Evolutionary conservation across 2,329 filamentous ascomycete genomes (phyloP), one percentile per base, ranked within the genome.

Genomic region (Hymenoscyphus albidus): DNA sequence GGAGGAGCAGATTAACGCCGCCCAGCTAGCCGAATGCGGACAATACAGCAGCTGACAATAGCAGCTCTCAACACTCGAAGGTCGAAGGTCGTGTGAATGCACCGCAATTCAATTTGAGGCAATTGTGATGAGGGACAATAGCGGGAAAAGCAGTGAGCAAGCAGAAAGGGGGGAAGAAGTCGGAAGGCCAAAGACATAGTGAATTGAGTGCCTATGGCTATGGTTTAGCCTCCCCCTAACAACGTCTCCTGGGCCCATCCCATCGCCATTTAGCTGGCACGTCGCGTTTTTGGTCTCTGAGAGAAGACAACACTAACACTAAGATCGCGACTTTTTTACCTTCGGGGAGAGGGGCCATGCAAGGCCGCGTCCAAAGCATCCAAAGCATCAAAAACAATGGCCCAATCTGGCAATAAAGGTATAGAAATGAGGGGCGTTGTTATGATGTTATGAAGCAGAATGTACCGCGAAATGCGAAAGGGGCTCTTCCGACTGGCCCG

Each of bases 371-470:
- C 71, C 71, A 35, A 35, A 35, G 9, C 35, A 35, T 35, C 35
- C 5, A 35, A 35, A 35, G 35, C 35, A 35, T 35, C 35, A 4
- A 35, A 70, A 74, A 74, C 72, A 61, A 74, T 64, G 51, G 51
- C 71, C 68, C 51, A 64, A 72, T 68, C n/a, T 44, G 62, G 70
- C 40, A 68, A 69, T 64, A 68, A 62, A 62, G 54, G 68, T 70
- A 44, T 58, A 38, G 51, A 70, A 51, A 22, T 6, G 44, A 51
- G 44, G 44, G 44, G 44, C 2, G 63, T 61, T 65, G 35, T 64
- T 44, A 59, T 62, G 72, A 72, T 72, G 71, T 72, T 71, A 65
- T 72, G 71, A 70, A 64, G 65, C 64, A 69, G 69, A 66, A 68
- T 40, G 59, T 57, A 62, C 64, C 38, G 60, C 55, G 58, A 70